Evolutionary conservation across 2,329 filamentous ascomycete species (phyloP).

Genomic region (Leptographium procerum): DNA sequence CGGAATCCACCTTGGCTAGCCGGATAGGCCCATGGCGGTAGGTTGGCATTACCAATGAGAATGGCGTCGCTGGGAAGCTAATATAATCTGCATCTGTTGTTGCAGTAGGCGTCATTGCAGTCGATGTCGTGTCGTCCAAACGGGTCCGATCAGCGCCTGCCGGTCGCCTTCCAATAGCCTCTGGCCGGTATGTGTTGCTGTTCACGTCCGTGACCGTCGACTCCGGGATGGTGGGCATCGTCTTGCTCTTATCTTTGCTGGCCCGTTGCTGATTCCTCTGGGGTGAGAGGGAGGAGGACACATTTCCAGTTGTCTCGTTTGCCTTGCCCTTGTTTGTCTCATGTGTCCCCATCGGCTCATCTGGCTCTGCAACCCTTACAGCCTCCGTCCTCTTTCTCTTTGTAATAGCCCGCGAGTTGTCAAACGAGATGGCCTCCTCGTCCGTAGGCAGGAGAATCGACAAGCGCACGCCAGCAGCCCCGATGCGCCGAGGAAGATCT

Average conservation of each 20-base stretch:
- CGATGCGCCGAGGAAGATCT: constrained; percentile 30
- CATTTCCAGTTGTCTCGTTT: not conserved
- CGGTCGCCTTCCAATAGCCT: not conserved
- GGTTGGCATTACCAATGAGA: constrained; percentile 34
- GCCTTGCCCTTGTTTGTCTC: not conserved
- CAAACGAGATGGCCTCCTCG: constrained; percentile 17
- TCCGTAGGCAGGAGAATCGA: constrained; percentile 18
- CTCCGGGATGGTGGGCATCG: constrained; percentile 30
- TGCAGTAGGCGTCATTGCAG: constrained; percentile 1
- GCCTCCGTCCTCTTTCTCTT: not conserved
- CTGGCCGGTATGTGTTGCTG: not conserved
- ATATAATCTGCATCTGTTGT: constrained; percentile 27
- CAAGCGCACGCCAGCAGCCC: constrained; percentile 24
- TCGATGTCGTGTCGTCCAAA: not conserved
- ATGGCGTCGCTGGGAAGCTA: constrained; percentile 36
- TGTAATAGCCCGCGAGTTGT: constrained; percentile 2
- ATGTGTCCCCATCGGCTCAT: not conserved
- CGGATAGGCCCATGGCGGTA: constrained; percentile 47
- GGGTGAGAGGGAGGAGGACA: no score
- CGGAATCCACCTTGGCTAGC: constrained; percentile 31
- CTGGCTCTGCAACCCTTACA: constrained; percentile 4
- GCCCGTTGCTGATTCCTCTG: not conserved
- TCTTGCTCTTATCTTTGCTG: not conserved
- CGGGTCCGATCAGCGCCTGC: not conserved
- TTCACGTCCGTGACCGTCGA: constrained; percentile 17